phyloP scores from a whole-genome alignment of 2,329 filamentous ascomycete species.

The Exophiala spinifera region DNA sequence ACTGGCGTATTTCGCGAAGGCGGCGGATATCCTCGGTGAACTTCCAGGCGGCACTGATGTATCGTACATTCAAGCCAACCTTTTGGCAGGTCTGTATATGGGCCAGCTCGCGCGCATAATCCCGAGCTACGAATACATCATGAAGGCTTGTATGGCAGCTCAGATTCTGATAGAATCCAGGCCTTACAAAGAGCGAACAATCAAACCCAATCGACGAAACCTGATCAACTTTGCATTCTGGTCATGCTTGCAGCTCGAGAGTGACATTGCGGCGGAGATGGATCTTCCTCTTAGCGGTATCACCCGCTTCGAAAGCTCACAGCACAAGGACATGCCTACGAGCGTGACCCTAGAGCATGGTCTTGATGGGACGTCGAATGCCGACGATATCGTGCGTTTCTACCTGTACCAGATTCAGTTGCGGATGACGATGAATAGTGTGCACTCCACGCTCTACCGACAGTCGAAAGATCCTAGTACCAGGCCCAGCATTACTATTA shows the following conservation, averaged over 20 bases:
- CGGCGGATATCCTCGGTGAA: slow-evolving; percentile 80
- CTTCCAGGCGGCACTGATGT: slow-evolving; percentile 75
- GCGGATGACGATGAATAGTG: slow-evolving; percentile 40
- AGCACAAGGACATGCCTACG: slow-evolving; percentile 30
- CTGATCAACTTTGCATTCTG: slow-evolving; percentile 76
- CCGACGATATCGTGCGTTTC: slow-evolving; percentile 35
- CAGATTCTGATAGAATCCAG: slow-evolving; percentile 71
- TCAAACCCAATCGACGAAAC: slow-evolving; percentile 36
- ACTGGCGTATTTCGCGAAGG: slow-evolving; percentile 82
- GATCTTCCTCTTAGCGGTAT: slow-evolving; percentile 62
- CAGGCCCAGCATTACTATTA: slow-evolving; percentile 31
- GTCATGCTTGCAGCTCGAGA: slow-evolving; percentile 91
- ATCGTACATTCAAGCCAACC: slow-evolving; percentile 77
- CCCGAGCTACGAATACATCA: slow-evolving; percentile 75
- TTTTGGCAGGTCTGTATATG: slow-evolving; percentile 83
- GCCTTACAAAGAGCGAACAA: slow-evolving; percentile 17
- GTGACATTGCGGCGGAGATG: slow-evolving; percentile 88
- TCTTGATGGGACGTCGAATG: slow-evolving; percentile 5
- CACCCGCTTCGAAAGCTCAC: slow-evolving; percentile 51
- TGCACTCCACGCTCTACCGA: slow-evolving; percentile 35
- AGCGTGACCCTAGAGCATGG: slow-evolving; percentile 18
- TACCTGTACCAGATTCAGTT: slow-evolving; percentile 62
- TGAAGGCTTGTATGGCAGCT: slow-evolving; percentile 57
- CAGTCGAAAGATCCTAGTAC: slow-evolving; percentile 45
- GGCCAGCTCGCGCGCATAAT: slow-evolving; percentile 83